phyloP scores from a whole-genome alignment of 805 yeast genomes.

The Cyberlindnera suaveolens region DNA sequence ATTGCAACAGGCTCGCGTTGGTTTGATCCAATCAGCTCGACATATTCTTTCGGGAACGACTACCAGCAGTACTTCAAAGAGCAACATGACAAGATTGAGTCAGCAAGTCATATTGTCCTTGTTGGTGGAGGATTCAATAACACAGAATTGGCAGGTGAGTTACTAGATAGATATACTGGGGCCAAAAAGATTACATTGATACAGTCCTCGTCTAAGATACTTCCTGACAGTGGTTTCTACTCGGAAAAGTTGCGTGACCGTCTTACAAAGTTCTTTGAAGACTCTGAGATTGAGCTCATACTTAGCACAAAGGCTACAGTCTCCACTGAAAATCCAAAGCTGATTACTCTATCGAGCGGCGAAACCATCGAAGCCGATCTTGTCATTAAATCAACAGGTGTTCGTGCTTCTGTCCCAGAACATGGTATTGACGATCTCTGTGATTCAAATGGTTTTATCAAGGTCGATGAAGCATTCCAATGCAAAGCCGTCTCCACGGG shows the following conservation, averaged over 20 bases:
- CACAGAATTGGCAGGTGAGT: constrained; percentile 28
- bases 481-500: constrained; percentile 12
- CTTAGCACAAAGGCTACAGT: constrained; percentile 9
- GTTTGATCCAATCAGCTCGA: constrained; percentile 22
- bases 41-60: constrained; percentile 12
- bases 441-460: constrained; percentile 15
- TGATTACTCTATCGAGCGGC: constrained; percentile 3
- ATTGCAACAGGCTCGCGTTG: constrained; percentile 28
- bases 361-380: constrained; percentile 16
- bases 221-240: constrained; percentile 12
- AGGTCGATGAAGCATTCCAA: constrained; percentile 20
- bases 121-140: constrained; percentile 30
- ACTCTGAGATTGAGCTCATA: constrained; percentile 15
- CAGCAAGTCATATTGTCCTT: constrained; percentile 22
- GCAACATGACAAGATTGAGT: constrained; percentile 12
- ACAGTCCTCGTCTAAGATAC: constrained; percentile 7
- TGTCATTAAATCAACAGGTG: constrained; percentile 15
- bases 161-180: constrained; percentile 17
- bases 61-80: constrained; percentile 10
- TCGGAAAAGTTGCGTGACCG: constrained; percentile 11
- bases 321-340: constrained; percentile 2
- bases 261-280: constrained; percentile 11
- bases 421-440: constrained; percentile 8
- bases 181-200: constrained; percentile 15
- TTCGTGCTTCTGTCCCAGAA: constrained; percentile 19